A percentile compares a stretch with the other conserved stretches of the same genome.
phyloP scores from a whole-genome alignment of 805 yeast species.

The Saturnispora diversa region DNA sequence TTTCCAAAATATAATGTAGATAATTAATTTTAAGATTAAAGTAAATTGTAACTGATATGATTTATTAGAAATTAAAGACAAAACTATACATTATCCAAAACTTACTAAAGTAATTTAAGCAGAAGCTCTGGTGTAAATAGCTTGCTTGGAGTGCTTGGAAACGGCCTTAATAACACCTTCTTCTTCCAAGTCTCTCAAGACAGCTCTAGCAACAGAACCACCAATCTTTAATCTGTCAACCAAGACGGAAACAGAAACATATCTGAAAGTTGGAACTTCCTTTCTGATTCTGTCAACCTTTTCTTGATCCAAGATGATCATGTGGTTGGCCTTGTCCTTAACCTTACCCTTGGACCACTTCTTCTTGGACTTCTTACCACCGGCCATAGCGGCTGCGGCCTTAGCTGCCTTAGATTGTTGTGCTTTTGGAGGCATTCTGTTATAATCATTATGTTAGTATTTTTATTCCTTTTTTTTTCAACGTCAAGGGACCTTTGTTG shows the following conservation, averaged over 20 bases:
- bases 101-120: conserved; percentile 37
- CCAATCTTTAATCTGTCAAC: conserved; percentile 99
- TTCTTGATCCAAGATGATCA: conserved; percentile 94
- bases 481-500: too few relatives aligned
- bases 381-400: conserved; percentile 99
- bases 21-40: not conserved
- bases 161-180: conserved; percentile 94
- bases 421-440: conserved; percentile 95
- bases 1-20: not conserved
- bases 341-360: conserved; percentile 99
- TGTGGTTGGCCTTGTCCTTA: conserved; percentile 99
- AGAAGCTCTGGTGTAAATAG: conserved; percentile 84
- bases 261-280: conserved; percentile 99
- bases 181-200: conserved; percentile 88
- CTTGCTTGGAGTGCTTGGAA: conserved; percentile 92
- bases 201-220: conserved; percentile 98
- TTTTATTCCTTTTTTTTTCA: too few relatives aligned
- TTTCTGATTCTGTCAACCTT: conserved; percentile 98
- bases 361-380: conserved; percentile 99
- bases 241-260: conserved; percentile 93
- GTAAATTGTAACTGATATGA: conserved; percentile 6
- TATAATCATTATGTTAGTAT: conserved; percentile 19
- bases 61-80: conserved; percentile 9
- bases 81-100: conserved; percentile 5
- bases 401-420: conserved; percentile 99